Evolutionary conservation across 352 stramenopile genomes (phyloP).

Genomic region (Pythium dissotocum): DNA sequence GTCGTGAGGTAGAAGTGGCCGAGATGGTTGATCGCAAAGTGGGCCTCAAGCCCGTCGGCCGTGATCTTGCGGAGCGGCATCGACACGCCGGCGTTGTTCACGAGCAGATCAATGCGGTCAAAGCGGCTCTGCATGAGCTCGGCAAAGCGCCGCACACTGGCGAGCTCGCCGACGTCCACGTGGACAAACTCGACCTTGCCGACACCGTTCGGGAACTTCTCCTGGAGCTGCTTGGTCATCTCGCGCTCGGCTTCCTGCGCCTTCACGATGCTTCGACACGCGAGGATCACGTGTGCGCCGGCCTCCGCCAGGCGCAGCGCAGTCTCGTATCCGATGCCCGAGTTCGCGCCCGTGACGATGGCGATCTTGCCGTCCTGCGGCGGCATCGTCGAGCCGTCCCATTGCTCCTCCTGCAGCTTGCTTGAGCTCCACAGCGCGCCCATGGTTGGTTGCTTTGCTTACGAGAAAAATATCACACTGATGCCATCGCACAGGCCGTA

Average conservation of each 20-base stretch:
- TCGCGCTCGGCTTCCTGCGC: neutral
- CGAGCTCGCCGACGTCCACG: constrained; percentile 30
- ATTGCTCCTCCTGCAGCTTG: neutral
- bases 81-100: constrained; percentile 39
- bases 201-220: neutral
- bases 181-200: constrained; percentile 25
- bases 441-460: neutral
- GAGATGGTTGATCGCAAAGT: constrained; percentile 54
- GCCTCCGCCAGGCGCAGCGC: constrained; percentile 40
- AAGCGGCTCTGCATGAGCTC: constrained; percentile 24
- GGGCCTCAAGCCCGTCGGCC: constrained; percentile 35
- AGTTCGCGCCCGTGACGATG: constrained; percentile 70
- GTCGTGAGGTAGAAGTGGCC: constrained; percentile 55
- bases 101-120: constrained; percentile 31
- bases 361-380: constrained; percentile 35
- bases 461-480: neutral
- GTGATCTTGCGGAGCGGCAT: constrained; percentile 10
- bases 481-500: no score
- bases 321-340: constrained; percentile 62
- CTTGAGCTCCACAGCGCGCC: neutral
- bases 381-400: neutral
- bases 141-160: constrained; percentile 27
- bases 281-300: constrained; percentile 56
- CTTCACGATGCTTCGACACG: constrained; percentile 40
- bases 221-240: neutral